These are phyloP conservation scores for Aureobasidium uvarum DNA, from an alignment of 2,329 filamentous ascomycete genomes.

Conservation along the genomic window DNA sequence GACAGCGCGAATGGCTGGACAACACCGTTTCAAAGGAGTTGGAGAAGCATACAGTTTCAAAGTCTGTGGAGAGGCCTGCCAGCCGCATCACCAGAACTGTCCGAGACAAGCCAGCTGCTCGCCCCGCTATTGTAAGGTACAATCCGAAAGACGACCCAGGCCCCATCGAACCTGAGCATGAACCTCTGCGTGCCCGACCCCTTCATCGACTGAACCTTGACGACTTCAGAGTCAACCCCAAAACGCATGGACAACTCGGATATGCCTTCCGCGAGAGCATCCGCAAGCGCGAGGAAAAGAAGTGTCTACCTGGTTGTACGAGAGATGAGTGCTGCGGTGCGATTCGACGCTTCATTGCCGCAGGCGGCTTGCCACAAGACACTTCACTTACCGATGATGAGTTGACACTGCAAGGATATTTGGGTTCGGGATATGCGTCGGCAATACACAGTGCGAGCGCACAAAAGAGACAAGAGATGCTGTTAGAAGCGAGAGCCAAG, in stretches of 20 bases:
- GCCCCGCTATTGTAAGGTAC: not conserved
- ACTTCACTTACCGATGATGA: conserved; percentile 33
- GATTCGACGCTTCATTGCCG: conserved; percentile 27
- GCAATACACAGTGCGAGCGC: conserved; percentile 9
- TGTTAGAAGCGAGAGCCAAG: conserved; percentile 73
- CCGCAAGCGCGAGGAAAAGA: conserved; percentile 65
- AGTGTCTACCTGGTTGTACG: conserved; percentile 70
- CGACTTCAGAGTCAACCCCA: conserved; percentile 81
- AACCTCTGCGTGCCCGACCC: conserved; percentile 58
- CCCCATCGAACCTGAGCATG: conserved; percentile 37
- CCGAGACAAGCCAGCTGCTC: conserved; percentile 12
- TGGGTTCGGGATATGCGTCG: conserved; percentile 46
- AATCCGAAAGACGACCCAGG: conserved; percentile 27
- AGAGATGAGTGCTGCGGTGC: conserved; percentile 73
- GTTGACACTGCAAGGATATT: conserved; percentile 53
- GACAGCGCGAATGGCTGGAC: not conserved
- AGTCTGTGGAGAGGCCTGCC: conserved; percentile 1
- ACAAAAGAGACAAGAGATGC: conserved; percentile 62
- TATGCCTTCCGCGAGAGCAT: conserved; percentile 75
- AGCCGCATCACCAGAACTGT: conserved; percentile 5
- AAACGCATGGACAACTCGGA: conserved; percentile 63
- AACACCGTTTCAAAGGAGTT: not conserved
- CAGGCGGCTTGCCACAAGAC: conserved; percentile 21
- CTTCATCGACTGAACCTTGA: conserved; percentile 59
- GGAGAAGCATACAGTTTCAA: not conserved